Evolutionary conservation across 345 rosid genomes (phyloP), one percentile per base, ranked within the genome.

Genomic region (Orychophragmus violaceus): DNA sequence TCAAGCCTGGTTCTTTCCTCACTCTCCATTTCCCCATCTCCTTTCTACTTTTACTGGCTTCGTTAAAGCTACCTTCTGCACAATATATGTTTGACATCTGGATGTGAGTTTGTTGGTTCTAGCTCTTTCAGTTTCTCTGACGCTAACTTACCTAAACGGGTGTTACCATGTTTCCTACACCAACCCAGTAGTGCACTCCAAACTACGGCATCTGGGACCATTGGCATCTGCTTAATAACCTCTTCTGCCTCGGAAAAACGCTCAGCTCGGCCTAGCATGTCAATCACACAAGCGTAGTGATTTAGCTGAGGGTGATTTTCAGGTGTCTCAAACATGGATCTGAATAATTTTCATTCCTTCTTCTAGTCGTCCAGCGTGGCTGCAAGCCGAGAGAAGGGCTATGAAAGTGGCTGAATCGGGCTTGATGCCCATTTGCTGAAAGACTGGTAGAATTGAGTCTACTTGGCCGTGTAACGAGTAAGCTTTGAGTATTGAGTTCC

Each of bases 401-500:
- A 91, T 83, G 64, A 87, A 83, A 28, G 98, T 89, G 1, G 92
- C 79, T 71, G 92, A 73, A 81, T 87, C 96, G 0, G 98, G 89
- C 42, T 36, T 72, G 39, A 82, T 61, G 64, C 83, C 76, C 95
- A 89, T 91, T 71, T 69, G 53, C 8, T 60, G 54, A 68, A 83
- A 92, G 27, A 92, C 86, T 29, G 41, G 66, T 54, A 87, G 73
- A 27, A 88, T 86, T 58, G 87, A 88, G 67, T 76, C 77, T 52
- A 83, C 93, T 79, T 80, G 82, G 35, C 96, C 98, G 14, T 89
- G 93, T 61, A 92, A 68, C 18, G 95, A 82, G 76, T 81, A 85
- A 5, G 91, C 93, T 82, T 89, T 89, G 32, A 92, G 87, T 82
- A 92, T 81, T 3, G 98, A 84, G 72, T 89, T 91, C 96, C 98